These are phyloP conservation scores for Talaromyces islandicus DNA, from an alignment of 2,329 filamentous ascomycete species.

Conservation along the genomic window DNA sequence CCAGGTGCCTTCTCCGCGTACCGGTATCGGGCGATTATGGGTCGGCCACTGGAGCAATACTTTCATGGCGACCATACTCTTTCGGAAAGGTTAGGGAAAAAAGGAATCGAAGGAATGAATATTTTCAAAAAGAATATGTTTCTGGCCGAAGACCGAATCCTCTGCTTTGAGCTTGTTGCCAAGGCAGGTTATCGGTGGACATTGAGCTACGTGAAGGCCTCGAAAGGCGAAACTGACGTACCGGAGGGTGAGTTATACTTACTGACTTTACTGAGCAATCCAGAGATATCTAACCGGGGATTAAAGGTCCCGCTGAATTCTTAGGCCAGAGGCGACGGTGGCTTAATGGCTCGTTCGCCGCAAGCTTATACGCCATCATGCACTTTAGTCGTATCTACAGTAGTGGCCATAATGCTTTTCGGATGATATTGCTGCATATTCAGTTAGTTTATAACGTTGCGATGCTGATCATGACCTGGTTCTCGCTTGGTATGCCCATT, in stretches of 20 bases:
- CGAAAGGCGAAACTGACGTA: slow-evolving; percentile 98
- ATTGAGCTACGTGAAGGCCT: slow-evolving; percentile 95
- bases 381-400: slow-evolving; percentile 99
- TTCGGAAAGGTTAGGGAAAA: slow-evolving; percentile 90
- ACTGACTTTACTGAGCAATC: too few relatives aligned
- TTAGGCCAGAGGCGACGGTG: slow-evolving; percentile 97
- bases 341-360: slow-evolving; percentile 98
- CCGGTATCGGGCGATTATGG: slow-evolving; percentile 96
- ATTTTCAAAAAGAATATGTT: slow-evolving; percentile 99
- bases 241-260: too few relatives aligned
- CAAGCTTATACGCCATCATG: slow-evolving; percentile 94
- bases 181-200: slow-evolving; percentile 99
- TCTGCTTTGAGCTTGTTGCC: slow-evolving; percentile 97
- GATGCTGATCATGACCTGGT: slow-evolving; percentile 88
- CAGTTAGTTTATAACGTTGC: slow-evolving; percentile 93
- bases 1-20: slow-evolving; percentile 99
- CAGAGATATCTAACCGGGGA: too few relatives aligned
- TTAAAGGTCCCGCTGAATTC: slow-evolving; percentile 72
- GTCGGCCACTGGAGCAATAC: slow-evolving; percentile 92
- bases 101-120: slow-evolving; percentile 99
- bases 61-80: slow-evolving; percentile 99
- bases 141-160: slow-evolving; percentile 99
- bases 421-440: slow-evolving; percentile 98
- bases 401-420: slow-evolving; percentile 90
- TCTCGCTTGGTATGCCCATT: slow-evolving; percentile 50